These are phyloP conservation scores for Pichia sp. DNA, from an alignment of 1,139 yeast genomes.

Conservation along the genomic window DNA sequence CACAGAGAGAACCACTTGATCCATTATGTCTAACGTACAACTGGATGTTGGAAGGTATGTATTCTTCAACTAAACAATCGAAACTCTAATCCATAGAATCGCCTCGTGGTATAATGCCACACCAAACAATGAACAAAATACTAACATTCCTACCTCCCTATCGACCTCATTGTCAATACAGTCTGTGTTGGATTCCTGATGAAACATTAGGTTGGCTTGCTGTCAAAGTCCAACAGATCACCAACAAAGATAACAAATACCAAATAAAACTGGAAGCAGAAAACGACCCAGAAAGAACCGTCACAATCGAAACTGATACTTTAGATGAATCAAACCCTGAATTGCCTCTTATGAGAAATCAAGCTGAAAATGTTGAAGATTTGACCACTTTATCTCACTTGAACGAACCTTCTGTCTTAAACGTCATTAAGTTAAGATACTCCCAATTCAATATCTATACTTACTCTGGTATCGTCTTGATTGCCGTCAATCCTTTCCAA, in stretches of 20 bases:
- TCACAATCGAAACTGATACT: constrained; percentile 52
- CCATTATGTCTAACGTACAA: constrained; percentile 14
- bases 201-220: constrained; percentile 91
- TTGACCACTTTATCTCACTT: constrained; percentile 87
- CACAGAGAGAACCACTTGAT: too few relatives aligned
- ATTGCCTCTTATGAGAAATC: constrained; percentile 85
- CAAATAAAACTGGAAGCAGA: constrained; percentile 63
- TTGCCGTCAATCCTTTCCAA: constrained; percentile 96
- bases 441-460: constrained; percentile 90
- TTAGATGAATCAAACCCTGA: constrained; percentile 47
- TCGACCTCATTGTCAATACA: too few relatives aligned
- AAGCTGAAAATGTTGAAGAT: constrained; percentile 94
- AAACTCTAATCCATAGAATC: too few relatives aligned
- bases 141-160: too few relatives aligned
- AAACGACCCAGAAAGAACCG: constrained; percentile 45
- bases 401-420: constrained; percentile 95
- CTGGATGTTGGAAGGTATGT: constrained; percentile 18
- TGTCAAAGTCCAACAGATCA: constrained; percentile 65
- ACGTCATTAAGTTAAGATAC: constrained; percentile 89
- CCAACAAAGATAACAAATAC: constrained; percentile 51
- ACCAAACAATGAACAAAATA: too few relatives aligned
- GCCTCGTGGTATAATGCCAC: too few relatives aligned
- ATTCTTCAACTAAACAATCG: background rate
- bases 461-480: constrained; percentile 94
- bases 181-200: constrained; percentile 96